These are phyloP conservation scores for Helotiales sp. DNA, from an alignment of 2,329 filamentous ascomycete genomes.

Conservation along the genomic window DNA sequence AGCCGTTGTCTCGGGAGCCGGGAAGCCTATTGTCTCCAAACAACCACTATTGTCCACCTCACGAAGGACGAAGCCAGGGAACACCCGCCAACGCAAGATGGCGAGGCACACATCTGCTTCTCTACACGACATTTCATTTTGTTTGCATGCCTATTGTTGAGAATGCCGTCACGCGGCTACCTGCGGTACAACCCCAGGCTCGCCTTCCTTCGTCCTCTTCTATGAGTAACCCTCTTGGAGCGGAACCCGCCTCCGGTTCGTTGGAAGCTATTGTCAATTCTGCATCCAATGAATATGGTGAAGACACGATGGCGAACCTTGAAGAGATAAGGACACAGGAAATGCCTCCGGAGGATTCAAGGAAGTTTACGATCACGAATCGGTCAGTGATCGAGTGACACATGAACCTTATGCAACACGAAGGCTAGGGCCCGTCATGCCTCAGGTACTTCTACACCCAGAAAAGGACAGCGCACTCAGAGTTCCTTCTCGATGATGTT, in stretches of 20 bases:
- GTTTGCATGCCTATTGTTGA: not conserved
- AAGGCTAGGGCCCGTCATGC: too few species aligned
- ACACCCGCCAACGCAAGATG: constrained; percentile 12
- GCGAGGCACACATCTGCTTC: constrained; percentile 22
- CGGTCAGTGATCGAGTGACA: too few species aligned
- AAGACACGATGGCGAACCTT: too few species aligned
- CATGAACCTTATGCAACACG: too few species aligned
- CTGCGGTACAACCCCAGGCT: constrained; percentile 19
- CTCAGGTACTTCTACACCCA: too few species aligned
- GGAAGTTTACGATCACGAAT: too few species aligned
- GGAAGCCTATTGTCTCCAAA: too few species aligned
- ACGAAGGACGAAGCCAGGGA: not conserved
- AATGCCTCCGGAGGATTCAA: too few species aligned
- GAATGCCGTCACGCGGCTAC: constrained; percentile 17
- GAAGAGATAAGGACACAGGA: too few species aligned
- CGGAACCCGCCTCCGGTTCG: too few species aligned
- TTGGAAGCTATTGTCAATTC: too few species aligned
- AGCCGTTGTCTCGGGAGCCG: not conserved
- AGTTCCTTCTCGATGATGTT: not conserved
- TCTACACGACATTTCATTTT: not conserved
- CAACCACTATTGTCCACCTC: not conserved
- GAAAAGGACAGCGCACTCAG: not conserved
- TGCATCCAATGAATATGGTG: too few species aligned
- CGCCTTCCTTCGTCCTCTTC: not conserved
- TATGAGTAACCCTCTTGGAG: not conserved